Evolutionary conservation across 805 yeast genomes (phyloP).

Genomic region (Ogataea methanolica): DNA sequence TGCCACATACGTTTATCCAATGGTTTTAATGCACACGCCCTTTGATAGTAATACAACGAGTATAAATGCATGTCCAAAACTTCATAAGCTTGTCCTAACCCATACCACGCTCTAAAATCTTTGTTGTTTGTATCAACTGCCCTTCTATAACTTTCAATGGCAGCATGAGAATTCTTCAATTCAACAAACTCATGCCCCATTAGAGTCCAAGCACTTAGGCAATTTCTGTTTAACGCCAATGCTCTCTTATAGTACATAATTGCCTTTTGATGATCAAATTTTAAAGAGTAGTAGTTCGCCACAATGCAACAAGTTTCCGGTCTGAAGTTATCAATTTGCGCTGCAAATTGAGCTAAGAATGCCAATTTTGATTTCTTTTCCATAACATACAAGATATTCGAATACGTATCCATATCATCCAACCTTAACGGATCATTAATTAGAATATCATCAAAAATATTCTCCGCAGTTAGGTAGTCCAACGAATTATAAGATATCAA

Average conservation of each 20-base stretch:
- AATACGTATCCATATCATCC: conserved; percentile 88
- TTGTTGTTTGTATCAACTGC: conserved; percentile 87
- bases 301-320: conserved; percentile 94
- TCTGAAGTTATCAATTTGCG: conserved; percentile 76
- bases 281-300: conserved; percentile 89
- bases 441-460: conserved; percentile 70
- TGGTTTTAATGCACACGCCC: conserved; percentile 85
- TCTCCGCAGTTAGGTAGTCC: conserved; percentile 78
- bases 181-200: conserved; percentile 99
- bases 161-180: conserved; percentile 93
- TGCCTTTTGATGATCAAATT: conserved; percentile 92
- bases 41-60: conserved; percentile 87
- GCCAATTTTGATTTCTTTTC: conserved; percentile 83
- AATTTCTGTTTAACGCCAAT: conserved; percentile 68
- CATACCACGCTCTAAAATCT: conserved; percentile 98
- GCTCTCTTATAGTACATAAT: conserved; percentile 92
- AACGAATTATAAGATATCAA: conserved; percentile 76
- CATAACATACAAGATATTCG: conserved; percentile 93
- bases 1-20: conserved; percentile 94
- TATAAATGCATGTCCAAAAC: conserved; percentile 92
- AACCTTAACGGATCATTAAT: conserved; percentile 75
- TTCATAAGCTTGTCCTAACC: conserved; percentile 96
- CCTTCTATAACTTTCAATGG: conserved; percentile 88
- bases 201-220: conserved; percentile 91
- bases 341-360: conserved; percentile 79